phyloP scores from a whole-genome alignment of 225 moss, liverwort and hornwort genomes.

The Thuidium tamariscinum region DNA sequence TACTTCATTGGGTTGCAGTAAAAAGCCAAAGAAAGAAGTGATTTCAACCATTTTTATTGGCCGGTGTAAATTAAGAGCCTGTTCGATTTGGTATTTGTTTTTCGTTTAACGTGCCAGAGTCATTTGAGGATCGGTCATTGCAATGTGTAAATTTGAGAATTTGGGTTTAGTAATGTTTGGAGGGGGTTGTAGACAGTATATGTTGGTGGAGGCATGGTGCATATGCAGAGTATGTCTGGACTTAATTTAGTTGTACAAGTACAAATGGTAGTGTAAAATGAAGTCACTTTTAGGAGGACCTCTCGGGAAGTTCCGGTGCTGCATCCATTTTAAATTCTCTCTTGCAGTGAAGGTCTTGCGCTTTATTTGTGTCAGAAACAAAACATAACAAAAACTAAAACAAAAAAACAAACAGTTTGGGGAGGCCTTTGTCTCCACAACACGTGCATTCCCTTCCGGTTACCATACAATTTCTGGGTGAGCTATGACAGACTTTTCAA shows the following conservation, averaged over 20 bases:
- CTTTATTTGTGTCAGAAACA: no score
- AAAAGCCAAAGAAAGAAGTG: no score
- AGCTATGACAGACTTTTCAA: neutral
- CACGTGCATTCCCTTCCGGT: neutral
- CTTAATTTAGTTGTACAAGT: neutral
- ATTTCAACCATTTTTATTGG: no score
- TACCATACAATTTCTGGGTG: neutral
- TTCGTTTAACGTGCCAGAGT: neutral
- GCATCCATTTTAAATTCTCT: no score
- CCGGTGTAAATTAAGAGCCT: neutral
- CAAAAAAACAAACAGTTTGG: no score
- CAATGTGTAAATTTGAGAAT: neutral
- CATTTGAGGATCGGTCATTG: neutral
- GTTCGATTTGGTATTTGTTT: neutral
- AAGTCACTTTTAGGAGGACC: no score
- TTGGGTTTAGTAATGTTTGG: neutral
- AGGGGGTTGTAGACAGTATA: neutral
- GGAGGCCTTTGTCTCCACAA: neutral
- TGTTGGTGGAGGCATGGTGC: neutral
- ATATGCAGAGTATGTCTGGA: accelerated
- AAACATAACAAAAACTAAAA: no score
- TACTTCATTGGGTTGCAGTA: neutral
- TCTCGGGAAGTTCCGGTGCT: no score
- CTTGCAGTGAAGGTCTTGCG: no score
- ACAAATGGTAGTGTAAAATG: neutral